Conservation (phyloP, 176 grass and related monocot genomes). For the Canna indica region DNA sequence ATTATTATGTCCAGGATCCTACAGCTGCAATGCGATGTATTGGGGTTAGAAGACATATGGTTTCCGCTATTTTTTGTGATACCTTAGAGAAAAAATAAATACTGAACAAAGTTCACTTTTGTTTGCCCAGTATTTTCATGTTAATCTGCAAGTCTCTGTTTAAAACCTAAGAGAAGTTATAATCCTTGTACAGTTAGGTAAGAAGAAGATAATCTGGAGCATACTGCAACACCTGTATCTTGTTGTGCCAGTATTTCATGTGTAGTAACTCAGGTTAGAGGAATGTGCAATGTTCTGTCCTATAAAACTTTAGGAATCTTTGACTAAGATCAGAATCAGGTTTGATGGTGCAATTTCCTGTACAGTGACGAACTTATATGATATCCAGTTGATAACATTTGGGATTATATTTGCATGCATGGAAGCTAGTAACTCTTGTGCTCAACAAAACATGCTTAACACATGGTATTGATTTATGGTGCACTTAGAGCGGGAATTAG, state of each 20-base stretch:
- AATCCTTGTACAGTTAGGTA: neutral
- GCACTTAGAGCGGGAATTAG: neutral
- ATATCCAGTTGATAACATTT: slow-evolving; percentile 1
- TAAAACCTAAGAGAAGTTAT: neutral
- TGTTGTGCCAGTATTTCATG: neutral
- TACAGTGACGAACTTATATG: neutral
- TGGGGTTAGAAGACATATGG: neutral
- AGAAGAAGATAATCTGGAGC: neutral
- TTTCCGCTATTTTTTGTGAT: neutral
- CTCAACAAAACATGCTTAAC: neutral
- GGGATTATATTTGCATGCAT: neutral
- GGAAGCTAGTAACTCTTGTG: neutral
- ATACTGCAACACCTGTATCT: neutral
- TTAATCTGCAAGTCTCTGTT: neutral
- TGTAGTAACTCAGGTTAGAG: neutral
- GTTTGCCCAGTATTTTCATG: neutral
- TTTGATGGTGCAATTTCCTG: neutral
- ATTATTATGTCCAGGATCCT: neutral
- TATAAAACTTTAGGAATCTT: neutral
- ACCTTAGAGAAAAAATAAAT: neutral
- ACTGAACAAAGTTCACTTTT: neutral
- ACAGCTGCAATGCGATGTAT: neutral
- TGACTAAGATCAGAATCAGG: neutral
- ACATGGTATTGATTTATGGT: neutral
- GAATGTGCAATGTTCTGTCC: neutral